Evolutionary conservation across 2,329 filamentous ascomycete species (phyloP).

Genomic region (Fusarium xyrophilum): DNA sequence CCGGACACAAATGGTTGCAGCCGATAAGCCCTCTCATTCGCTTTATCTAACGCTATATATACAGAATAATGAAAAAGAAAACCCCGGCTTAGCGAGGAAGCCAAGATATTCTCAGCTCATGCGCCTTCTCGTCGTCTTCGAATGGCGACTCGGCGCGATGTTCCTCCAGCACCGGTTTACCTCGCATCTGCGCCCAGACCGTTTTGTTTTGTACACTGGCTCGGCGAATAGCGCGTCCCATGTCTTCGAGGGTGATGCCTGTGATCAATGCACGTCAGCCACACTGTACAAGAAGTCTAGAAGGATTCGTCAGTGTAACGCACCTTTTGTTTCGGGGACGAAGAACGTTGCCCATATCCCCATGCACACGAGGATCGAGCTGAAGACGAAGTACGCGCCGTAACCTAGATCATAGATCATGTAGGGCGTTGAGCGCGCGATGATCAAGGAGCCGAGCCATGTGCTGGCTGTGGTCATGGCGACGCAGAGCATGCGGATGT

Average conservation of each 20-base stretch:
- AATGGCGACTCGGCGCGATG: conserved; percentile 35
- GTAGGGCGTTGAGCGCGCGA: conserved; percentile 50
- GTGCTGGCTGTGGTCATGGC: conserved; percentile 47
- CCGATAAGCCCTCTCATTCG: conserved; percentile 14
- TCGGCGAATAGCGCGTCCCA: conserved; percentile 50
- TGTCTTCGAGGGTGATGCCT: conserved; percentile 55
- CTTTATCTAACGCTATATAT: conserved; percentile 17
- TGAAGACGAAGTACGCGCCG: conserved; percentile 63
- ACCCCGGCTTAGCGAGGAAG: background rate
- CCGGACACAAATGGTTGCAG: background rate
- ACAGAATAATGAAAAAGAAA: no score
- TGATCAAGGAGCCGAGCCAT: conserved; percentile 52
- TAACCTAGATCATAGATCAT: conserved; percentile 53
- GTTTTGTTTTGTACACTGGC: conserved; percentile 46
- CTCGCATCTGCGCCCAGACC: conserved; percentile 42
- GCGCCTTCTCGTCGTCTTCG: conserved; percentile 28
- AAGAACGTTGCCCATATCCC: conserved; percentile 58
- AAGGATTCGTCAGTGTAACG: background rate
- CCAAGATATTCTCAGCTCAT: conserved; percentile 35
- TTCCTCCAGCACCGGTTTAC: conserved; percentile 24
- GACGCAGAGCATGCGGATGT: conserved; percentile 48
- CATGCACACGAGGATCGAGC: conserved; percentile 52
- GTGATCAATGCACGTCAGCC: conserved; percentile 1
- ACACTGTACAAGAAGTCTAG: background rate
- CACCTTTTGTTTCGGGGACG: conserved; percentile 60